Evolutionary conservation across 2,329 filamentous ascomycete species (phyloP).

Genomic region (Phialocephala sp.): DNA sequence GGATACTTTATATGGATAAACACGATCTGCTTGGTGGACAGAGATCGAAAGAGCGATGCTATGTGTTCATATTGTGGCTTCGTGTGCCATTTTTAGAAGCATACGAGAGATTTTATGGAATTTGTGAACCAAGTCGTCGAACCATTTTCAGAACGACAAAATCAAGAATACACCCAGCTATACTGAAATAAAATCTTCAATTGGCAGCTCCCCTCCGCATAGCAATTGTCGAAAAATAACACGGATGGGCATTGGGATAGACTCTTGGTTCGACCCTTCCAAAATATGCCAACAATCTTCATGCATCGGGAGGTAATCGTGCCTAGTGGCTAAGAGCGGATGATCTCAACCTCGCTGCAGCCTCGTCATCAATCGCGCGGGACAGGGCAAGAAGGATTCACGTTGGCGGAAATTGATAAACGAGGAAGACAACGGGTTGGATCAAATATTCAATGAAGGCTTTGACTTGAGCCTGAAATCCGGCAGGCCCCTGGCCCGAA

Average conservation of each 20-base stretch:
- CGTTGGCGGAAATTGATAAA: neutral
- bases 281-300: neutral
- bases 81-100: constrained; percentile 22
- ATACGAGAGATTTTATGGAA: neutral
- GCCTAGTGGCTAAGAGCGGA: neutral
- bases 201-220: neutral
- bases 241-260: neutral
- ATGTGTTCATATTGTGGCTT: constrained; percentile 29
- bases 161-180: neutral
- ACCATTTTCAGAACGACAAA: neutral
- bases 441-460: neutral
- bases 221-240: neutral
- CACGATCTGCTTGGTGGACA: neutral
- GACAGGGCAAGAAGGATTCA: neutral
- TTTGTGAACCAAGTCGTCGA: neutral
- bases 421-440: neutral
- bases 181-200: too few relatives aligned
- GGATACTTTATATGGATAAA: constrained; percentile 2
- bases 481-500: neutral
- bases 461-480: neutral
- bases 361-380: neutral
- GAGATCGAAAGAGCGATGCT: neutral
- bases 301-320: neutral
- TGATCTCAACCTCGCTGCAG: neutral
- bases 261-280: neutral